Evolutionary conservation across 1,284 basidiomycete genomes (phyloP).

Genomic region (Austropuccinia psidii): DNA sequence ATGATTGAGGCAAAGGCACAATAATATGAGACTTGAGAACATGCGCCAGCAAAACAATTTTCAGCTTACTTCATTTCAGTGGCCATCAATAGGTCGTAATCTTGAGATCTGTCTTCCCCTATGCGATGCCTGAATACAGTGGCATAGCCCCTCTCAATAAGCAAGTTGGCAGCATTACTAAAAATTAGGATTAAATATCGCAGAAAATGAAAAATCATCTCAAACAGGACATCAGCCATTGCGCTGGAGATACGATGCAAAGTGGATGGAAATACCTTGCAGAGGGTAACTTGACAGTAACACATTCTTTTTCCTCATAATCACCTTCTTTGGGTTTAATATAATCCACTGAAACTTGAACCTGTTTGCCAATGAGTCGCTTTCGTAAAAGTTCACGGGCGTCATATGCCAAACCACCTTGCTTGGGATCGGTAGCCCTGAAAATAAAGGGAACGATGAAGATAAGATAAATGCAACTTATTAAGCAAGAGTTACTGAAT

Average conservation of each 20-base stretch:
- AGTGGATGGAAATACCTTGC: slow-evolving; percentile 9
- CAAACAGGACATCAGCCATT: not conserved
- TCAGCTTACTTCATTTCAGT: slow-evolving; percentile 73
- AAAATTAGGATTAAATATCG: slow-evolving; percentile 37
- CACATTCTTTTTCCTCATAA: slow-evolving; percentile 84
- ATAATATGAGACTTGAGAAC: slow-evolving; percentile 49
- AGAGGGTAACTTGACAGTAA: slow-evolving; percentile 43
- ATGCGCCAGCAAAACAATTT: not conserved
- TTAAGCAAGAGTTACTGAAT: not conserved
- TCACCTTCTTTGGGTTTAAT: slow-evolving; percentile 85
- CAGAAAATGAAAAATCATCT: not conserved
- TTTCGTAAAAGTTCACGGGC: slow-evolving; percentile 83
- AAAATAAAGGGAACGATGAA: slow-evolving; percentile 44
- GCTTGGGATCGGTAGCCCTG: slow-evolving; percentile 71
- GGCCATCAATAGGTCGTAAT: slow-evolving; percentile 88
- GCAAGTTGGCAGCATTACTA: slow-evolving; percentile 81
- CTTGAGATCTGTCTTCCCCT: slow-evolving; percentile 86
- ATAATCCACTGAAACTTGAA: slow-evolving; percentile 76
- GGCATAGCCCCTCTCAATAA: slow-evolving; percentile 86
- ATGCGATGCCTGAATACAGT: slow-evolving; percentile 78
- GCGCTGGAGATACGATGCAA: not conserved
- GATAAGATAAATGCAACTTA: slow-evolving; percentile 34
- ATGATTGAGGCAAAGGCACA: not conserved
- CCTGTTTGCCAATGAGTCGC: slow-evolving; percentile 79
- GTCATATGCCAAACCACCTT: slow-evolving; percentile 81